Evolutionary conservation across 495 filamentous ascomycete genomes (phyloP), one percentile per base, ranked within the genome.

Genomic region (Pyronema omphalodes): DNA sequence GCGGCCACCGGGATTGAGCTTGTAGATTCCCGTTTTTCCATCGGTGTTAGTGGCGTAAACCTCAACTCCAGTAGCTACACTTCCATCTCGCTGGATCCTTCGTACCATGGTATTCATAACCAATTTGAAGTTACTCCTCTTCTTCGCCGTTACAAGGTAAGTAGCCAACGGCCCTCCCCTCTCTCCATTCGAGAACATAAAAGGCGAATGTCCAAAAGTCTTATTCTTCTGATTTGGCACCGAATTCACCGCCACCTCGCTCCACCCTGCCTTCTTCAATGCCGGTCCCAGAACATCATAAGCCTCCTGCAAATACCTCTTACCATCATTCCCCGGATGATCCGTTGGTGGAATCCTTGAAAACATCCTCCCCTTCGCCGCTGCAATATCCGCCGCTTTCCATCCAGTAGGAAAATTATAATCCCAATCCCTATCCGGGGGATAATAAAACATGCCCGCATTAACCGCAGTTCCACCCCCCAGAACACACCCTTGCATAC

Each of bases 391-490:
- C 2, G 70, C 63, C 37, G 74, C 71, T 66, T 83, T 80, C 84
- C 84, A 88, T 29, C 80, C 82, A 41, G 68, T 44, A 5, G 84
- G 84, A 69, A 84, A 88, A 57, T 82, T 79, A 60, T 76, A 75
- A 58, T 87, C 76, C 71, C 82, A 88, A 65, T 87, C 84, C 14
- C 71, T 67, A 11, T 66, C 67, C 47, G 65, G 67, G 9, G 76
- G 74, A 55, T 73, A 67, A 60, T 76, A 72, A 63, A 77, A 79
- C 9, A 76, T 65, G 48, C 73, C 62, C 44, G 82, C 78, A 62
- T 88, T 87, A 57, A 86, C 72, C 14, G 81, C 81, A n/a, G 80
- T 80, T 48, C 82, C 81, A 57, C 83, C 84, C 35, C 84, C 84
- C 36, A 89, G 76, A 45, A 86, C 74, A 60, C 84, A 88, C 18